These are phyloP conservation scores for Cladosporium halotolerans DNA, from an alignment of 2,329 filamentous ascomycete species.

Conservation along the genomic window DNA sequence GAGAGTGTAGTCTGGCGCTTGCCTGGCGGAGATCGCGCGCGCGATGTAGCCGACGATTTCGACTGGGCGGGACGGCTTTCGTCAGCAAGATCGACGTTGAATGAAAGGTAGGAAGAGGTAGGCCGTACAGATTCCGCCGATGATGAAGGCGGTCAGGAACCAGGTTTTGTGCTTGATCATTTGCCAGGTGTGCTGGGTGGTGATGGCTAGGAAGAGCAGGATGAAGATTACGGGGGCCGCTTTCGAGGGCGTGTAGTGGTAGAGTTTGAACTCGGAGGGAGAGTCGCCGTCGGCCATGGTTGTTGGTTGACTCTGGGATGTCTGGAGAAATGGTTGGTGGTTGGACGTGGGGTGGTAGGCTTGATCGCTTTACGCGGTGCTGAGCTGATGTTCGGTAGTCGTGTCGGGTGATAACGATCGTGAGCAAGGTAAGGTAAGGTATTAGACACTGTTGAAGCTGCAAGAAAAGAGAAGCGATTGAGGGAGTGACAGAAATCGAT, in stretches of 20 bases:
- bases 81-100: background rate
- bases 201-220: background rate
- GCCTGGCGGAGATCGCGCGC: background rate
- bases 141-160: slow-evolving; percentile 44
- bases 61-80: background rate
- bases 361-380: too few species aligned
- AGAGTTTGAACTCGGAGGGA: background rate
- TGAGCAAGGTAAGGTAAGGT: too few species aligned
- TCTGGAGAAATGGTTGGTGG: too few species aligned
- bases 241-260: background rate
- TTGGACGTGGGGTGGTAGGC: too few species aligned
- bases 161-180: slow-evolving; percentile 42
- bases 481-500: too few species aligned
- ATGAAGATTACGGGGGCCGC: background rate
- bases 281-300: background rate
- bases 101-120: background rate
- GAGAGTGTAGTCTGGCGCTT: slow-evolving; percentile 9
- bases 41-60: slow-evolving; percentile 1
- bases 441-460: too few species aligned
- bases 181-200: slow-evolving; percentile 13
- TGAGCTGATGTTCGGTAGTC: too few species aligned
- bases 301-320: too few species aligned
- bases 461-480: too few species aligned
- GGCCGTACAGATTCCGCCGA: slow-evolving; percentile 28
- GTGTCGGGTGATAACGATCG: too few species aligned